Evolutionary conservation across 352 stramenopile genomes (phyloP).

Genomic region (Globisporangium sylvaticum): DNA sequence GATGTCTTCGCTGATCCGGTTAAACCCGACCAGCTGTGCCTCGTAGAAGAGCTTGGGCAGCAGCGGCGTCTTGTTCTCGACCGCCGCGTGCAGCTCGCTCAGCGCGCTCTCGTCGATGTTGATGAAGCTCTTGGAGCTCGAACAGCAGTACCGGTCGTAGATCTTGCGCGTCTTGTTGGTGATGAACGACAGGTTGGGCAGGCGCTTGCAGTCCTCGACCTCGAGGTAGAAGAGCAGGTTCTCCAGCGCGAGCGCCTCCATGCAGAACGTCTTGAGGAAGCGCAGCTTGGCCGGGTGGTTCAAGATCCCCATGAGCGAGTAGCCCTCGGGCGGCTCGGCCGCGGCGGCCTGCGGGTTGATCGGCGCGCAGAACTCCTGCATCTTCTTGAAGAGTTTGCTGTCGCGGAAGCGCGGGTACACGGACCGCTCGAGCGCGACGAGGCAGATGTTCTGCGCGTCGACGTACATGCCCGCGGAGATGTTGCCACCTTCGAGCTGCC

Average conservation of each 20-base stretch:
- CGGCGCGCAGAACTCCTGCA: constrained; percentile 66
- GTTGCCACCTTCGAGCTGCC: constrained; percentile 53
- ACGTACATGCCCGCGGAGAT: constrained; percentile 67
- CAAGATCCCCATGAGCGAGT: constrained; percentile 57
- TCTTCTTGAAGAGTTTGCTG: constrained; percentile 71
- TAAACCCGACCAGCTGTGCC: constrained; percentile 48
- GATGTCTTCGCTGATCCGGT: constrained; percentile 63
- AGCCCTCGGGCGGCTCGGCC: constrained; percentile 38
- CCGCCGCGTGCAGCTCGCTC: constrained; percentile 40
- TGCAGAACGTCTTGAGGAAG: constrained; percentile 86
- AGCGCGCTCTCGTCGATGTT: constrained; percentile 29
- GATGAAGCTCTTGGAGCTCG: constrained; percentile 47
- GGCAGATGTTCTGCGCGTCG: constrained; percentile 62
- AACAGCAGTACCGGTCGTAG: constrained; percentile 72
- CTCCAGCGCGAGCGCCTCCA: constrained; percentile 75
- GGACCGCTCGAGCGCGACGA: constrained; percentile 60
- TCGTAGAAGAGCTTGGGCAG: constrained; percentile 74
- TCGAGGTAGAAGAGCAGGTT: constrained; percentile 85
- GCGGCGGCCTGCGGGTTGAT: constrained; percentile 14
- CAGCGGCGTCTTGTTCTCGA: constrained; percentile 39
- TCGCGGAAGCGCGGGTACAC: constrained; percentile 78
- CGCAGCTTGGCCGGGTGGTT: constrained; percentile 69
- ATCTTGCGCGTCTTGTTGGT: constrained; percentile 72
- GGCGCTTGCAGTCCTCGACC: constrained; percentile 79
- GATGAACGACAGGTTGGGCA: constrained; percentile 81